Percentiles rank a stretch among this genome's conserved stretches.
phyloP scores from a whole-genome alignment of 495 filamentous ascomycete genomes.

The Filosporella fistucella region DNA sequence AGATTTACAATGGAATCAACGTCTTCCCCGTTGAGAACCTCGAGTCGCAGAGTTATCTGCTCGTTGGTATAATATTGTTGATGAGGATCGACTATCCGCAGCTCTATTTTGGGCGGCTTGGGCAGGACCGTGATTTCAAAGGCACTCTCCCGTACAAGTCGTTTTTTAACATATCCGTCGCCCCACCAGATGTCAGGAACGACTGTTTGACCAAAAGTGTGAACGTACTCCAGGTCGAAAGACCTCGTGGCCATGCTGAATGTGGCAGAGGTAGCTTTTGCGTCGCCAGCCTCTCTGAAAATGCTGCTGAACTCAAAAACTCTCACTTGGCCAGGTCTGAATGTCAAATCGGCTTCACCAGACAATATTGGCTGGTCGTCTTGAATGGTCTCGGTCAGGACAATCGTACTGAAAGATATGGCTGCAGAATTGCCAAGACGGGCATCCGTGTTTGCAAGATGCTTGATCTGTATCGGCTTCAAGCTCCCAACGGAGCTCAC shows the following conservation, averaged over 20 bases:
- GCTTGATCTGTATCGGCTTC: slow-evolving; percentile 26
- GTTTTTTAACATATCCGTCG: slow-evolving; percentile 38
- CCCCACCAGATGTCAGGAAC: slow-evolving; percentile 50
- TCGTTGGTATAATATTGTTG: slow-evolving; percentile 84
- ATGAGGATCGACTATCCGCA: slow-evolving; percentile 54
- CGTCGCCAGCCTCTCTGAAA: slow-evolving; percentile 77
- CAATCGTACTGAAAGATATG: slow-evolving; percentile 19
- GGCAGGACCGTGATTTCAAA: slow-evolving; percentile 66
- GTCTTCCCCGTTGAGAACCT: slow-evolving; percentile 79
- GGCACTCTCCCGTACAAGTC: slow-evolving; percentile 41
- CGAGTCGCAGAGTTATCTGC: slow-evolving; percentile 57
- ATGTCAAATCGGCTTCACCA: slow-evolving; percentile 60
- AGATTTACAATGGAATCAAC: slow-evolving; percentile 66
- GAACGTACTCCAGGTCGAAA: slow-evolving; percentile 64
- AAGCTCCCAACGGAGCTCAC: slow-evolving; percentile 67
- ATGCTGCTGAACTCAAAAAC: slow-evolving; percentile 67
- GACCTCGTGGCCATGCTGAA: slow-evolving; percentile 56
- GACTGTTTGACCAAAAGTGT: slow-evolving; percentile 42
- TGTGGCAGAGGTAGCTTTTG: slow-evolving; percentile 58
- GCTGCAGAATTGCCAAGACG: not conserved
- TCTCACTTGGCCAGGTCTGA: slow-evolving; percentile 63
- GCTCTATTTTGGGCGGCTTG: slow-evolving; percentile 86
- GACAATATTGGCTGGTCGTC: slow-evolving; percentile 27
- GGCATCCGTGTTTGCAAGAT: not conserved
- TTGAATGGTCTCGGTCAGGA: slow-evolving; percentile 19